Percentiles rank a stretch among this genome's conserved stretches.
Evolutionary conservation across 495 filamentous ascomycete genomes (phyloP).

Genomic region (Penicillium turbatum): DNA sequence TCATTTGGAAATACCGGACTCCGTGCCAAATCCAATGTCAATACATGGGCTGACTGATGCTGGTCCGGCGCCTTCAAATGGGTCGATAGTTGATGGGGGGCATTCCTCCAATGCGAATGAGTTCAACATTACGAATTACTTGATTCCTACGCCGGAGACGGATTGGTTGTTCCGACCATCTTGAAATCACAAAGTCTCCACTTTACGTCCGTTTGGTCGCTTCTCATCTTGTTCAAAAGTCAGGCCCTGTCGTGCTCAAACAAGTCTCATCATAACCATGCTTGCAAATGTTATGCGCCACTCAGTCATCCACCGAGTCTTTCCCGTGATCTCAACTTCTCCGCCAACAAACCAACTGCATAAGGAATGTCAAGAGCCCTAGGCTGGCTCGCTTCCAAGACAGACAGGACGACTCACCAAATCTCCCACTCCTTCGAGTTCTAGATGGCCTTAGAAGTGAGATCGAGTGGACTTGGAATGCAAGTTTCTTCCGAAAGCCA

Average conservation of each 20-base stretch:
- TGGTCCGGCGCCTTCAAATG: constrained; percentile 10
- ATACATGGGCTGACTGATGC: constrained; percentile 36
- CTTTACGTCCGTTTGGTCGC: background rate
- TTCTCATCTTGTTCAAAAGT: background rate
- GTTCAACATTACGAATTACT: constrained; percentile 48
- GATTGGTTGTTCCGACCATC: constrained; percentile 44
- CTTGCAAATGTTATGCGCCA: too few relatives aligned
- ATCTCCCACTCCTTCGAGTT: too few relatives aligned
- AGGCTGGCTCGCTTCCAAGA: too few relatives aligned
- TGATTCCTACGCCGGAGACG: constrained; percentile 45
- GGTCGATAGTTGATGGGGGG: constrained; percentile 23
- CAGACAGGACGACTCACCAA: too few relatives aligned
- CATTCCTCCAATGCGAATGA: constrained; percentile 33
- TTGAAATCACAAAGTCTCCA: constrained; percentile 7
- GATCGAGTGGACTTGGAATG: too few relatives aligned
- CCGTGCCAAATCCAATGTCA: constrained; percentile 40
- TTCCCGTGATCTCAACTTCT: too few relatives aligned
- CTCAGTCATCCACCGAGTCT: too few relatives aligned
- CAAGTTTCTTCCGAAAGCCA: too few relatives aligned
- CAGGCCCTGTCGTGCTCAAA: too few relatives aligned
- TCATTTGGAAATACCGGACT: constrained; percentile 30
- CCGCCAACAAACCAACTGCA: too few relatives aligned
- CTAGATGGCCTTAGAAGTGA: too few relatives aligned
- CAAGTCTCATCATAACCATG: background rate
- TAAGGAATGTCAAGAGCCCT: too few relatives aligned